Conservation (phyloP, 495 filamentous ascomycete species). For the Pyrenula aspistea region DNA sequence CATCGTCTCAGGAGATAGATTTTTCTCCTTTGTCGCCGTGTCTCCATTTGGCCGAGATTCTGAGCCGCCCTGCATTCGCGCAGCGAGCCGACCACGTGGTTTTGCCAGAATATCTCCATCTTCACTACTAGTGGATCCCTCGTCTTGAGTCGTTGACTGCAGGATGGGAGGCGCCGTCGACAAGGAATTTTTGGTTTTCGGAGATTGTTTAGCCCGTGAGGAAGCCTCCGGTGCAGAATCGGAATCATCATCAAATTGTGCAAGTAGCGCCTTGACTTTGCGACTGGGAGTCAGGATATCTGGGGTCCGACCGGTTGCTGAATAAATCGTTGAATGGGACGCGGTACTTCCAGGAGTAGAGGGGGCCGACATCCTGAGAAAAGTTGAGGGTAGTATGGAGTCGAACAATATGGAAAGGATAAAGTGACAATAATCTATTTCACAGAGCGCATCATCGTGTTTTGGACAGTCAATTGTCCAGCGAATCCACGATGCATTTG, state of each 20-base stretch:
- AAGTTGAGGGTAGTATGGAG: background rate
- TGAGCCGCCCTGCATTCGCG: conserved; percentile 35
- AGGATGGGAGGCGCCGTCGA: conserved; percentile 5
- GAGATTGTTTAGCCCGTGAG: background rate
- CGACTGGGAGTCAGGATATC: conserved; percentile 49
- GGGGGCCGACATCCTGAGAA: background rate
- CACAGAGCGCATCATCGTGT: no score
- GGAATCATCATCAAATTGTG: conserved; percentile 33
- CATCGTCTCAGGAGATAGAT: conserved; percentile 25
- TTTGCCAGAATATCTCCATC: conserved; percentile 40
- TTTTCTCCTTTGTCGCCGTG: conserved; percentile 7
- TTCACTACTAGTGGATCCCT: conserved; percentile 13
- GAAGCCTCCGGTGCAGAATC: background rate
- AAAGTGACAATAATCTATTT: background rate
- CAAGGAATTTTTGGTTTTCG: background rate
- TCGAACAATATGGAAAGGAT: background rate
- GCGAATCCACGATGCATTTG: no score
- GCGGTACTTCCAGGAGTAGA: background rate
- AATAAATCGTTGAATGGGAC: background rate
- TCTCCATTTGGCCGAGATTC: conserved; percentile 4
- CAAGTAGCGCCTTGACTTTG: conserved; percentile 60
- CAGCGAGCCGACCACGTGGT: conserved; percentile 60
- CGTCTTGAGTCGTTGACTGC: background rate
- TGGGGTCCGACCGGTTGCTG: background rate
- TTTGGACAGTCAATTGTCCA: no score